Percentiles rank a stretch among this genome's conserved stretches.
Evolutionary conservation across 2,329 filamentous ascomycete genomes (phyloP).

Genomic region (Colletotrichum costaricense): DNA sequence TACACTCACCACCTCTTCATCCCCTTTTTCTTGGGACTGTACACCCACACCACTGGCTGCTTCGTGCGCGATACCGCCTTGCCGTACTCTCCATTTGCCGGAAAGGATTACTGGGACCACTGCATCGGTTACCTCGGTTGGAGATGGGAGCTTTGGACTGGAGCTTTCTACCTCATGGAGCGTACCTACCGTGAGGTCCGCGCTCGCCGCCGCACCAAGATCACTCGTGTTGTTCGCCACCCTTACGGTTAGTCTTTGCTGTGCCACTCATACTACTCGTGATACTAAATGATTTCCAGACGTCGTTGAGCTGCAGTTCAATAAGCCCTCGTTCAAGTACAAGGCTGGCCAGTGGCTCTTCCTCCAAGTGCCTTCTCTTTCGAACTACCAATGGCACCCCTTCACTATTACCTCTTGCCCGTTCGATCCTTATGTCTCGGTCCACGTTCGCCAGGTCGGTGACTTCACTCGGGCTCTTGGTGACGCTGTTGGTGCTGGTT

Average conservation of each 20-base stretch:
- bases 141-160: slow-evolving; percentile 94
- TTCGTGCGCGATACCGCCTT: slow-evolving; percentile 87
- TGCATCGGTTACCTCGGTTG: slow-evolving; percentile 96
- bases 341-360: slow-evolving; percentile 99
- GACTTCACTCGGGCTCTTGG: slow-evolving; percentile 97
- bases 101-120: slow-evolving; percentile 85
- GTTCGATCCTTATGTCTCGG: slow-evolving; percentile 91
- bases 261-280: background rate
- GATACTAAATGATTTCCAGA: slow-evolving; percentile 62
- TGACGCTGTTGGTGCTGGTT: slow-evolving; percentile 91
- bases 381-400: slow-evolving; percentile 94
- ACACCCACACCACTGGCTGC: slow-evolving; percentile 95
- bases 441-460: slow-evolving; percentile 95
- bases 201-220: slow-evolving; percentile 84
- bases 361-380: slow-evolving; percentile 90
- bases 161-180: slow-evolving; percentile 86
- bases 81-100: slow-evolving; percentile 86
- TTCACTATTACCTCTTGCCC: slow-evolving; percentile 99
- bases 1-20: slow-evolving; percentile 99
- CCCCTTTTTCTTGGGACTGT: slow-evolving; percentile 91
- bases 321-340: slow-evolving; percentile 96
- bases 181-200: slow-evolving; percentile 92
- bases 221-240: slow-evolving; percentile 93
- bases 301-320: slow-evolving; percentile 96
- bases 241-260: slow-evolving; percentile 79